Evolutionary conservation across 2,329 filamentous ascomycete species (phyloP).

Genomic region (Neofusicoccum sp.): DNA sequence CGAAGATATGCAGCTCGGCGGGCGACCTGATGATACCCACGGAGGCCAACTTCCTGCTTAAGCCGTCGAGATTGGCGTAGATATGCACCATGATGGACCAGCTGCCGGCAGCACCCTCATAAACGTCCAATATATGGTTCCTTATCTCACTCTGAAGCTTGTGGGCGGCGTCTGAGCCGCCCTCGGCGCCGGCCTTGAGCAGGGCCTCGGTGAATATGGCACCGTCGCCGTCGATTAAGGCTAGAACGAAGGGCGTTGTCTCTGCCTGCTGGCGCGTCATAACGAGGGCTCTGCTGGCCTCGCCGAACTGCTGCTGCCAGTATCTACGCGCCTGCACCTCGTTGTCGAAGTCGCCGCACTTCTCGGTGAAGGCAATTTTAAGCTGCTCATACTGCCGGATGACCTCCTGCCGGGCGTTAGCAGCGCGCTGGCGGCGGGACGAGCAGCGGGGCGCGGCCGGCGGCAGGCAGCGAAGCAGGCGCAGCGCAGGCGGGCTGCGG

Average conservation of each 20-base stretch:
- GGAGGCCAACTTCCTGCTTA: constrained; percentile 42
- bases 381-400: constrained; percentile 32
- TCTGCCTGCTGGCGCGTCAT: constrained; percentile 23
- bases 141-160: constrained; percentile 42
- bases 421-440: background rate
- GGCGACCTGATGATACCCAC: constrained; percentile 41
- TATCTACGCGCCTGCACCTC: constrained; percentile 35
- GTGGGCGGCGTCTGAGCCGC: constrained; percentile 48
- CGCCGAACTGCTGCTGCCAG: constrained; percentile 30
- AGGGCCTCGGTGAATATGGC: constrained; percentile 48
- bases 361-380: constrained; percentile 32
- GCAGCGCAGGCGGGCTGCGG: background rate
- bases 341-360: constrained; percentile 36
- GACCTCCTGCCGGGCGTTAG: constrained; percentile 24
- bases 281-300: background rate
- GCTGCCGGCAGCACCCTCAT: constrained; percentile 38
- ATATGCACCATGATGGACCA: constrained; percentile 49
- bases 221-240: constrained; percentile 51
- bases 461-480: background rate
- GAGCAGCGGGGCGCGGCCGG: background rate
- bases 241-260: constrained; percentile 44
- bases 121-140: constrained; percentile 40
- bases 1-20: constrained; percentile 43
- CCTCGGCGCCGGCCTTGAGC: constrained; percentile 41
- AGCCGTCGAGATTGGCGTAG: constrained; percentile 48